Percentiles rank a stretch among this genome's conserved stretches.
Conservation (phyloP, 192 early-diverging fungal species). For the Chytriomyces sp. region DNA sequence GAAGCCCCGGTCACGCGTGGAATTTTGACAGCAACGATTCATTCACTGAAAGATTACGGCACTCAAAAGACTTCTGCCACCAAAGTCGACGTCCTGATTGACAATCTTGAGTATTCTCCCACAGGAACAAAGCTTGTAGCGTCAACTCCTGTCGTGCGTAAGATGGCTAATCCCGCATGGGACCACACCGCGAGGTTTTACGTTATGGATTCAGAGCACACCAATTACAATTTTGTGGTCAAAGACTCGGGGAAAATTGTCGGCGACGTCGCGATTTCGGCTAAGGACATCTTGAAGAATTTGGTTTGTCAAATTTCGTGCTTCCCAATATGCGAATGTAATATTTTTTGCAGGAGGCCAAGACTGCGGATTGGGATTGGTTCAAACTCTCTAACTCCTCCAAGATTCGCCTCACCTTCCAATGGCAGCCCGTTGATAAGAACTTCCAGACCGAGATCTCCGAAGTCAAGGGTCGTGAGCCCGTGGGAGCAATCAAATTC, state of each 20-base stretch:
- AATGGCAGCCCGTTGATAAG: conserved; percentile 85
- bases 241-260: conserved; percentile 49
- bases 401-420: conserved; percentile 62
- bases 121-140: conserved; percentile 14
- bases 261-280: conserved; percentile 45
- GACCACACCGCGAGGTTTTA: conserved; percentile 67
- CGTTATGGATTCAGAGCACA: conserved; percentile 66
- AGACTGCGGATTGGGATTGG: conserved; percentile 58
- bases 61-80: conserved; percentile 45
- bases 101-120: not conserved
- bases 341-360: conserved; percentile 26
- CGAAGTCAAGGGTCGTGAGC: conserved; percentile 48
- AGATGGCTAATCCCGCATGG: conserved; percentile 82
- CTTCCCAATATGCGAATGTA: conserved; percentile 38
- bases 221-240: conserved; percentile 64
- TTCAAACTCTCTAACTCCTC: conserved; percentile 55
- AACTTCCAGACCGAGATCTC: conserved; percentile 53
- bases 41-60: conserved; percentile 49
- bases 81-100: conserved; percentile 47
- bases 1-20: conserved; percentile 18
- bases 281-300: conserved; percentile 47
- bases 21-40: conserved; percentile 42
- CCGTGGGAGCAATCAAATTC: conserved; percentile 80
- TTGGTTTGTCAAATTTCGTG: conserved; percentile 12
- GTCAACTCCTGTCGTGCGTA: conserved; percentile 66